Conservation (phyloP, 1,284 basidiomycete species). For the Sutorius eximius region DNA sequence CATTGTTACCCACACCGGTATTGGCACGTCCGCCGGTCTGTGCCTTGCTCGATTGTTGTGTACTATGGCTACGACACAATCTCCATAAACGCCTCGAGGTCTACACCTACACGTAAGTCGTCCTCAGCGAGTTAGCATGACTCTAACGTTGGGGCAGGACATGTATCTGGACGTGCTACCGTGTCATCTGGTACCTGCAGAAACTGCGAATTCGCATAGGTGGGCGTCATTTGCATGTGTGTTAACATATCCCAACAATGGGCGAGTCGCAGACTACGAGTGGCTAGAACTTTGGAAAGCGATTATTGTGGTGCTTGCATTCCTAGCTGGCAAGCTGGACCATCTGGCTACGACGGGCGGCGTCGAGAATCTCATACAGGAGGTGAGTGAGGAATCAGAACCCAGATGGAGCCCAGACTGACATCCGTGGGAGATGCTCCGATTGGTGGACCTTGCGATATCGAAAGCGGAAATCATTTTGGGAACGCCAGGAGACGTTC, state of each 20-base stretch:
- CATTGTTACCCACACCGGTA: conserved; percentile 44
- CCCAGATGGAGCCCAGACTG: conserved; percentile 5
- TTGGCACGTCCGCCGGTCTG: conserved; percentile 48
- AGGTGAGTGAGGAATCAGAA: conserved; percentile 39
- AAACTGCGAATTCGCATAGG: conserved; percentile 52
- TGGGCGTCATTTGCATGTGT: conserved; percentile 25
- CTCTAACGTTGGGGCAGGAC: conserved; percentile 37
- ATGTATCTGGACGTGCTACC: conserved; percentile 54
- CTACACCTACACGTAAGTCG: conserved; percentile 51
- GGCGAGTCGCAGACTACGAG: conserved; percentile 48
- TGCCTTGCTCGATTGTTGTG: conserved; percentile 60
- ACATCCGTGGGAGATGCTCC: conserved; percentile 41
- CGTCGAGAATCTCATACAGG: conserved; percentile 49
- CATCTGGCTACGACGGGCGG: conserved; percentile 49
- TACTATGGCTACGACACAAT: conserved; percentile 69
- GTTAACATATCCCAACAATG: background rate
- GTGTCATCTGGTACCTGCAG: conserved; percentile 55
- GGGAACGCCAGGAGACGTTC: conserved; percentile 50
- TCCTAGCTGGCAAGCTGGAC: conserved; percentile 53
- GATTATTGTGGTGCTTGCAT: conserved; percentile 52
- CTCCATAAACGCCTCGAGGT: conserved; percentile 60
- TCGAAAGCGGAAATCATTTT: conserved; percentile 51
- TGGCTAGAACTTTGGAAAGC: conserved; percentile 65
- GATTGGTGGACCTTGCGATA: conserved; percentile 50
- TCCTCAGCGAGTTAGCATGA: background rate